These are phyloP conservation scores for Arthrinium phaeospermum DNA, from an alignment of 2,329 filamentous ascomycete species.

Conservation along the genomic window DNA sequence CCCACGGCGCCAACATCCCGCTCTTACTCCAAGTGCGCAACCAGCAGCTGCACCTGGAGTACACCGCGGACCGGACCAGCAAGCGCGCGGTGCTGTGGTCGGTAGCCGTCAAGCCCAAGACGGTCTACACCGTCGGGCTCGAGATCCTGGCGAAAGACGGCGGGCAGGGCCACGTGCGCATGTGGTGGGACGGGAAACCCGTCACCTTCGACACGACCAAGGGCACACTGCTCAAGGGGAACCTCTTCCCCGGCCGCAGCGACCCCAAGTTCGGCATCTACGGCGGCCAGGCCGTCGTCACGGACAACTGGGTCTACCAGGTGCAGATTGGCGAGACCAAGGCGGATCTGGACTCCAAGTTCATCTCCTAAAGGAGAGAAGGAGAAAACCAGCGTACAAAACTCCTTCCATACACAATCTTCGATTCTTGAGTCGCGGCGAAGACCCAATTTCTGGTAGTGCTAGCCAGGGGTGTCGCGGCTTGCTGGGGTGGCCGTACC, in stretches of 20 bases:
- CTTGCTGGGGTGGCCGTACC: not conserved
- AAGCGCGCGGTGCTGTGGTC: conserved; percentile 26
- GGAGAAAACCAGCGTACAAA: not conserved
- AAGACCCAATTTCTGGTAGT: too few relatives aligned
- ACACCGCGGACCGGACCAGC: conserved; percentile 21
- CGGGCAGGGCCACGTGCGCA: conserved; percentile 24
- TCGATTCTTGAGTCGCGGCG: not conserved
- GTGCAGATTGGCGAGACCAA: conserved; percentile 27
- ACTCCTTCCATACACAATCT: not conserved
- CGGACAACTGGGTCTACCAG: conserved; percentile 28
- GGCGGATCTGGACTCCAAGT: conserved; percentile 8
- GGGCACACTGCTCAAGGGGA: conserved; percentile 25
- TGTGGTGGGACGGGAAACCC: conserved; percentile 28
- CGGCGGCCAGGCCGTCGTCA: conserved; percentile 24
- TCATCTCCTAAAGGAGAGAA: not conserved
- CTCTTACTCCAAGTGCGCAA: conserved; percentile 25
- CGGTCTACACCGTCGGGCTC: conserved; percentile 25
- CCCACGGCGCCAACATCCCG: conserved; percentile 28
- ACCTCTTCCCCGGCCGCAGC: conserved; percentile 26
- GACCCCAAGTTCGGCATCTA: conserved; percentile 30
- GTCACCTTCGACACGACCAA: conserved; percentile 27
- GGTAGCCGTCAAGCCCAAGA: conserved; percentile 22
- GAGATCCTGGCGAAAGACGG: conserved; percentile 28
- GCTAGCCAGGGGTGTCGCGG: not conserved
- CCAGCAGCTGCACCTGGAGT: conserved; percentile 24